phyloP scores from a whole-genome alignment of 2,329 filamentous ascomycete species.

The Pseudogymnoascus sp. region DNA sequence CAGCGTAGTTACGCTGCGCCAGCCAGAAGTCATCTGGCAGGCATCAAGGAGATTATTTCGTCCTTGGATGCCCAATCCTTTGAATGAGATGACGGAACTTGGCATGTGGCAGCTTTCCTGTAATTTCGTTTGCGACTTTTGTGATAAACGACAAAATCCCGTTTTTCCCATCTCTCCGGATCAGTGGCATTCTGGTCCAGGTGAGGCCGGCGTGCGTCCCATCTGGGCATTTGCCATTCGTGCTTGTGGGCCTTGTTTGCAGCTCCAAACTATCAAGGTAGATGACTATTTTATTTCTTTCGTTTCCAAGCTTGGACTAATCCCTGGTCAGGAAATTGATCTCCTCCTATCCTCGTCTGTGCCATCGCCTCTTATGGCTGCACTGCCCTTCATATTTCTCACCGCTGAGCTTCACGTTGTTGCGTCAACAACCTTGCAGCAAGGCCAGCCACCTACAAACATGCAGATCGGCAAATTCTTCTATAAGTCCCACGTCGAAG shows the following conservation, averaged over 20 bases:
- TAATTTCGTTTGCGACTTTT: slow-evolving; percentile 59
- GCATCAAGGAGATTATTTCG: slow-evolving; percentile 57
- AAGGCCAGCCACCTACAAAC: slow-evolving; percentile 38
- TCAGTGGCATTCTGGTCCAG: slow-evolving; percentile 55
- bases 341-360: slow-evolving; percentile 54
- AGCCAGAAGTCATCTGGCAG: slow-evolving; percentile 64
- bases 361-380: slow-evolving; percentile 55
- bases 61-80: slow-evolving; percentile 61
- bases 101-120: slow-evolving; percentile 69
- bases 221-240: slow-evolving; percentile 66
- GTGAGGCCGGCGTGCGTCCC: slow-evolving; percentile 49
- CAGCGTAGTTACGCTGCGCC: slow-evolving; percentile 31
- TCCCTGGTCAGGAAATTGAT: slow-evolving; percentile 56
- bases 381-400: slow-evolving; percentile 61
- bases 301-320: slow-evolving; percentile 19
- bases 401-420: slow-evolving; percentile 55
- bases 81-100: slow-evolving; percentile 58
- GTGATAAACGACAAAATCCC: slow-evolving; percentile 37
- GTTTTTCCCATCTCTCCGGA: slow-evolving; percentile 28
- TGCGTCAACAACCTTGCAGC: slow-evolving; percentile 46
- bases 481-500: slow-evolving; percentile 53
- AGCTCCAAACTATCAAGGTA: slow-evolving; percentile 58
- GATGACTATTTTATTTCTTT: slow-evolving; percentile 22
- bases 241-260: slow-evolving; percentile 60
- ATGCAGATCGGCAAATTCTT: slow-evolving; percentile 58